Percentiles rank a stretch among this genome's conserved stretches.
These are phyloP conservation scores for Blastomyces parvus DNA, from an alignment of 2,329 filamentous ascomycete genomes.

Conservation along the genomic window DNA sequence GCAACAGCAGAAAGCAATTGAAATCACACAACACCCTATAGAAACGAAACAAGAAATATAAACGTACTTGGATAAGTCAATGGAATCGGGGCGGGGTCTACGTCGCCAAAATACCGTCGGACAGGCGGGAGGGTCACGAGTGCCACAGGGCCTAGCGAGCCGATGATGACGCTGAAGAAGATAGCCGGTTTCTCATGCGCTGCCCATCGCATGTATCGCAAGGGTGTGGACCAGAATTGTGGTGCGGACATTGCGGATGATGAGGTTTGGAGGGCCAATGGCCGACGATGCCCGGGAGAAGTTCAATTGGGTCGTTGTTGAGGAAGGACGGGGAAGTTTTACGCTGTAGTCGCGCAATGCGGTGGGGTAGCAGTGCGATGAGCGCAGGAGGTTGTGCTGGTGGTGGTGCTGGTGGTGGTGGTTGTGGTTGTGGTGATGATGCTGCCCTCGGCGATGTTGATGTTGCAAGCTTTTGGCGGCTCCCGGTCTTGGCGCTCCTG, in stretches of 20 bases:
- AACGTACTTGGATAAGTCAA: conserved; percentile 85
- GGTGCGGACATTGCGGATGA: conserved; percentile 45
- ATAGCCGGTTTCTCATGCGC: conserved; percentile 79
- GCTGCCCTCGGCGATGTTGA: neutral
- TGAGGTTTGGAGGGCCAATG: conserved; percentile 7
- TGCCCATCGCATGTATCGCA: conserved; percentile 82
- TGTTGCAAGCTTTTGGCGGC: conserved; percentile 11
- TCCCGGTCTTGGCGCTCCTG: conserved; percentile 29
- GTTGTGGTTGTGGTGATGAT: neutral
- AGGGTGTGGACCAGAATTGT: conserved; percentile 72
- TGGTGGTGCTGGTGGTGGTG: neutral
- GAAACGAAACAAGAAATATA: neutral
- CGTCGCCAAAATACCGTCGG: conserved; percentile 62
- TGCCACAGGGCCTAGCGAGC: conserved; percentile 59
- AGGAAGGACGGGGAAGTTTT: neutral
- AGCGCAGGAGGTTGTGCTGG: conserved; percentile 9
- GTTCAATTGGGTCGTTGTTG: neutral
- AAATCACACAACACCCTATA: neutral
- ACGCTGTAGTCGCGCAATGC: neutral
- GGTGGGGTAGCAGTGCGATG: neutral
- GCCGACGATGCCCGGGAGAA: neutral
- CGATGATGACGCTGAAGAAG: conserved; percentile 77
- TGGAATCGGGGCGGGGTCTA: conserved; percentile 62
- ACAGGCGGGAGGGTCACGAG: conserved; percentile 65
- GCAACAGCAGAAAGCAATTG: neutral